Conservation (phyloP, 139 green algal species). For the Ostreobium quekettii region DNA sequence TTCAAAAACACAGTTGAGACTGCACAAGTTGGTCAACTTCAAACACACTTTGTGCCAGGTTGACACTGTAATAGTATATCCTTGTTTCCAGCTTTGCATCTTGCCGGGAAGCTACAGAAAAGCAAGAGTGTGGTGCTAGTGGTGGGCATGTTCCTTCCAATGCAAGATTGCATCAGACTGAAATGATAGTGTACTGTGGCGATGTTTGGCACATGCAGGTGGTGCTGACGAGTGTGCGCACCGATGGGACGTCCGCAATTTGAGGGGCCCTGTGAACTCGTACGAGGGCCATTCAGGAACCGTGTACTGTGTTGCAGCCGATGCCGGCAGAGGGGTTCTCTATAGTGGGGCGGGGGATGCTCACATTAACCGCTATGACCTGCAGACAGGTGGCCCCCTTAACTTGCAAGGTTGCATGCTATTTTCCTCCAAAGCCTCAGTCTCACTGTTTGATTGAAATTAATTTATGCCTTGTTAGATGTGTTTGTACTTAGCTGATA, state of each 20-base stretch:
- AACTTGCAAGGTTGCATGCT: background rate
- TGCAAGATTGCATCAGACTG: too few species aligned
- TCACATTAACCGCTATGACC: background rate
- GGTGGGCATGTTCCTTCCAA: too few species aligned
- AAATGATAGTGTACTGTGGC: too few species aligned
- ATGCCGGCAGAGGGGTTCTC: background rate
- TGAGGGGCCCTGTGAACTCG: background rate
- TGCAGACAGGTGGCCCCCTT: background rate
- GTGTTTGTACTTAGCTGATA: background rate
- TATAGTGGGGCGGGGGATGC: background rate
- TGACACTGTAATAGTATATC: too few species aligned
- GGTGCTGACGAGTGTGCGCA: background rate
- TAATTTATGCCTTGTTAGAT: background rate
- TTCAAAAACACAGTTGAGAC: too few species aligned
- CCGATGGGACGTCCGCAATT: background rate
- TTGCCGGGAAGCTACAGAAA: too few species aligned
- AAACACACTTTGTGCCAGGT: too few species aligned
- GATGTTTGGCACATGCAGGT: too few species aligned
- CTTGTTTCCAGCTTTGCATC: too few species aligned
- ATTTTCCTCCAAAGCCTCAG: background rate
- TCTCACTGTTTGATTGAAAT: background rate
- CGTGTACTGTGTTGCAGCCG: background rate
- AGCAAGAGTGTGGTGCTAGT: too few species aligned
- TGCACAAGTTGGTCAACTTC: too few species aligned
- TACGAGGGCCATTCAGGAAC: background rate